Evolutionary conservation across 257 asterid species (phyloP).

Genomic region (Fraxinus americana): DNA sequence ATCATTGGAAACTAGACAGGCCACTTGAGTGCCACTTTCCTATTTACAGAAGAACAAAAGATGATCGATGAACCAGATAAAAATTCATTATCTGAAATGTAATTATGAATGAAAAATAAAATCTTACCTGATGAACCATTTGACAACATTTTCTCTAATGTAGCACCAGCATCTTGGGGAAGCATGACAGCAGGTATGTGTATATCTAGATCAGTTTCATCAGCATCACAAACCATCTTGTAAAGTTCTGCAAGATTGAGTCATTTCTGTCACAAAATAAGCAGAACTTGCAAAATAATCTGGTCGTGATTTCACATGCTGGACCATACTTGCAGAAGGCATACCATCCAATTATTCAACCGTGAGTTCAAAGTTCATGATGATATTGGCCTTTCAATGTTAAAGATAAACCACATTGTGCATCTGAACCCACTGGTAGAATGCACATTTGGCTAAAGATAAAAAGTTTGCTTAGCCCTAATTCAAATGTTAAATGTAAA

Average conservation of each 20-base stretch:
- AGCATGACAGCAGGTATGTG: conserved; percentile 83
- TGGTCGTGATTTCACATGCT: neutral
- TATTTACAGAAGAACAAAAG: neutral
- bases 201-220: conserved; percentile 84
- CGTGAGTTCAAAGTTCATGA: neutral
- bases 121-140: conserved; percentile 78
- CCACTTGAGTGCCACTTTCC: neutral
- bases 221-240: conserved; percentile 95
- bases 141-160: conserved; percentile 59
- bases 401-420: neutral
- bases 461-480: neutral
- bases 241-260: conserved; percentile 68
- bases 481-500: neutral
- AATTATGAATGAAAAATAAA: conserved; percentile 1
- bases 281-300: neutral
- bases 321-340: neutral
- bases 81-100: neutral
- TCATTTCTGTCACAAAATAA: conserved; percentile 9
- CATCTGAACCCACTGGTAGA: conserved; percentile 6
- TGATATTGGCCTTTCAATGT: neutral
- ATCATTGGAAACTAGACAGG: neutral
- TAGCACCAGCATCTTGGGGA: conserved; percentile 84
- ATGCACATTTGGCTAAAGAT: neutral
- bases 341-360: neutral
- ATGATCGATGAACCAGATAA: neutral